These are phyloP conservation scores for Misopates orontium DNA, from an alignment of 257 asterid species.

Conservation along the genomic window DNA sequence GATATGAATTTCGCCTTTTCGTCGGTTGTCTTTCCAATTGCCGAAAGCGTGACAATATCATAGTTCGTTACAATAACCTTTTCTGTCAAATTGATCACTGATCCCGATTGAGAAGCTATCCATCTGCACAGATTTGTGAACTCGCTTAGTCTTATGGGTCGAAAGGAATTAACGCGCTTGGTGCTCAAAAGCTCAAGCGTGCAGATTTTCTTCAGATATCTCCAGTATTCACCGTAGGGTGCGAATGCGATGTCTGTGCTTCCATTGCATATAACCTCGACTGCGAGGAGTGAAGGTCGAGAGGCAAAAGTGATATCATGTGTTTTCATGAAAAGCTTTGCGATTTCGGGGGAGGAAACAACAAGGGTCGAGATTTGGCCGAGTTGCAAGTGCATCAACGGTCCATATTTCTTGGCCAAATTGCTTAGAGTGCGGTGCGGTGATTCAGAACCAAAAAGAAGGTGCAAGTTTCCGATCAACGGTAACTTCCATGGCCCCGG, in stretches of 20 bases:
- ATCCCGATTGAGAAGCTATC: background rate
- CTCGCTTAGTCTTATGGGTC: background rate
- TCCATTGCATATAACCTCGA: constrained; percentile 12
- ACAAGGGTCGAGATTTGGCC: constrained; percentile 22
- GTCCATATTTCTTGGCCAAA: constrained; percentile 25
- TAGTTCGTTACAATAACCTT: background rate
- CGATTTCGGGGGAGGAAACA: constrained; percentile 17
- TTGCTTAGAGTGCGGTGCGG: constrained; percentile 31
- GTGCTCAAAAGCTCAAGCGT: constrained; percentile 24
- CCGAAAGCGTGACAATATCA: constrained; percentile 5
- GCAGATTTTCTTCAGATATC: constrained; percentile 21
- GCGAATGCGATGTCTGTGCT: constrained; percentile 22
- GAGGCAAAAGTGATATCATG: constrained; percentile 31
- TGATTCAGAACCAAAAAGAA: background rate
- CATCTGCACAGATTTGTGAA: background rate
- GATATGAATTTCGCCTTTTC: background rate
- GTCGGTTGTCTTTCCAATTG: background rate
- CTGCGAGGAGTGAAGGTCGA: constrained; percentile 13
- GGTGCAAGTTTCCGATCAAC: constrained; percentile 31
- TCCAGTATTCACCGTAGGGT: constrained; percentile 27
- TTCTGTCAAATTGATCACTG: background rate
- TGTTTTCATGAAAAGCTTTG: constrained; percentile 22
- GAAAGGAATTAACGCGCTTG: background rate
- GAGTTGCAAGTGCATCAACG: constrained; percentile 28
- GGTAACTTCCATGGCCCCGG: constrained; percentile 26